phyloP scores from a whole-genome alignment of 495 filamentous ascomycete species.

The Neurospora africana region DNA sequence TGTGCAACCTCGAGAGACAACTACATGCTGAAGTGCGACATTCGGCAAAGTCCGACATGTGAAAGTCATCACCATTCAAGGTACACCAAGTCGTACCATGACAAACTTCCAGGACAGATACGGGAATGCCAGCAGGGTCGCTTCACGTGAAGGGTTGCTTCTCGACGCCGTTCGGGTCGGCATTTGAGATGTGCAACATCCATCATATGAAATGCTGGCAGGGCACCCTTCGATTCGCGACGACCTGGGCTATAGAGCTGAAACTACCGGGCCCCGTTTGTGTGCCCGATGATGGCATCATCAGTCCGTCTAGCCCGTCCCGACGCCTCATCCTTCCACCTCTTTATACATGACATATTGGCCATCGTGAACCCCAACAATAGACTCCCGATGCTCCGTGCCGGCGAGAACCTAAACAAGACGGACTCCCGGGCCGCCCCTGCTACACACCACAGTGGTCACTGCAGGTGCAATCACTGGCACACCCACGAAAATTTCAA shows the following conservation, averaged over 20 bases:
- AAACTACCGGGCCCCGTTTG: not conserved
- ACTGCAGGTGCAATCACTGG: not conserved
- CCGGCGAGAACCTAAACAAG: not conserved
- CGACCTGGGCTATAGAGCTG: not conserved
- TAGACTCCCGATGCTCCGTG: not conserved
- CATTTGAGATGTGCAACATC: not conserved
- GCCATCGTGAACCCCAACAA: not conserved
- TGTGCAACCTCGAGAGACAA: not conserved
- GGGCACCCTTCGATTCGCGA: not conserved
- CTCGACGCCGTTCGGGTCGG: not conserved
- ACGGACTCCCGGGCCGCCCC: not conserved
- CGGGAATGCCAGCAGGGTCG: not conserved
- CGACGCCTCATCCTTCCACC: not conserved
- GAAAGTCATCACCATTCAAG: not conserved
- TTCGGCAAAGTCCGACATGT: not conserved
- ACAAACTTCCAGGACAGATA: not conserved
- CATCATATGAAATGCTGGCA: not conserved
- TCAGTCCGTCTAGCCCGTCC: not conserved
- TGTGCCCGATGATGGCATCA: not conserved
- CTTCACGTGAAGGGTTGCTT: not conserved
- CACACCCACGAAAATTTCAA: not conserved
- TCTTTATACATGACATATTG: not conserved
- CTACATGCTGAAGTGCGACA: not conserved
- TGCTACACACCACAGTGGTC: not conserved
- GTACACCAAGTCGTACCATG: not conserved